Percentiles rank a stretch among this genome's conserved stretches.
Evolutionary conservation across 2,329 filamentous ascomycete species (phyloP).

Genomic region (Nemania sp.): DNA sequence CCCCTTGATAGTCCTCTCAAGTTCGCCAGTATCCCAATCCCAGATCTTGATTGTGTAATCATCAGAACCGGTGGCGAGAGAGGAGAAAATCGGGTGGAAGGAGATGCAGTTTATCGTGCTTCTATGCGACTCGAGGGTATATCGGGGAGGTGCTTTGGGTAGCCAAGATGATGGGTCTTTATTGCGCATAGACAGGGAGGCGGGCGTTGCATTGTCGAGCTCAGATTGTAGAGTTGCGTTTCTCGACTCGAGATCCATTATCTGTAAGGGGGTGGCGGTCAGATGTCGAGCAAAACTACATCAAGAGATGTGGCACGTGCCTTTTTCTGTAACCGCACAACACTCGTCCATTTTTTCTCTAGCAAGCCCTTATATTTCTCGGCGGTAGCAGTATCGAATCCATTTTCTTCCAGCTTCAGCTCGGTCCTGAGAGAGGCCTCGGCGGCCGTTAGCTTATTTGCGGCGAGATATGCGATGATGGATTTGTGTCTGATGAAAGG

Average conservation of each 20-base stretch:
- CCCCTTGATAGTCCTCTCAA: constrained; percentile 89
- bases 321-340: constrained; percentile 96
- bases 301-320: constrained; percentile 56
- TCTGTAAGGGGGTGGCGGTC: constrained; percentile 62
- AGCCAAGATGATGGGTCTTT: constrained; percentile 89
- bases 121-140: constrained; percentile 86
- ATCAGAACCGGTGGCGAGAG: constrained; percentile 88
- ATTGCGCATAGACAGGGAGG: constrained; percentile 80
- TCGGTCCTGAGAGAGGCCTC: constrained; percentile 81
- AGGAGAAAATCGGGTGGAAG: constrained; percentile 92
- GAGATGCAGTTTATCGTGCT: constrained; percentile 86
- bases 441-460: constrained; percentile 76
- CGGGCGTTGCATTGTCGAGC: constrained; percentile 82
- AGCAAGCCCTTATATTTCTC: constrained; percentile 95
- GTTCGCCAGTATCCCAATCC: constrained; percentile 94
- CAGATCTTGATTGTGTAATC: constrained; percentile 96
- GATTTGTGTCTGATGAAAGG: constrained; percentile 76
- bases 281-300: constrained; percentile 3
- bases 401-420: constrained; percentile 68
- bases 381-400: constrained; percentile 82
- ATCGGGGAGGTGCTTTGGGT: constrained; percentile 80
- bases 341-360: constrained; percentile 98
- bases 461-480: constrained; percentile 87
- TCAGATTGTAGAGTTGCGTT: constrained; percentile 81
- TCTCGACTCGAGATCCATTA: constrained; percentile 90